Evolutionary conservation across 805 yeast species (phyloP), one percentile per base, ranked within the genome.

Genomic region (Candida hispaniensis): DNA sequence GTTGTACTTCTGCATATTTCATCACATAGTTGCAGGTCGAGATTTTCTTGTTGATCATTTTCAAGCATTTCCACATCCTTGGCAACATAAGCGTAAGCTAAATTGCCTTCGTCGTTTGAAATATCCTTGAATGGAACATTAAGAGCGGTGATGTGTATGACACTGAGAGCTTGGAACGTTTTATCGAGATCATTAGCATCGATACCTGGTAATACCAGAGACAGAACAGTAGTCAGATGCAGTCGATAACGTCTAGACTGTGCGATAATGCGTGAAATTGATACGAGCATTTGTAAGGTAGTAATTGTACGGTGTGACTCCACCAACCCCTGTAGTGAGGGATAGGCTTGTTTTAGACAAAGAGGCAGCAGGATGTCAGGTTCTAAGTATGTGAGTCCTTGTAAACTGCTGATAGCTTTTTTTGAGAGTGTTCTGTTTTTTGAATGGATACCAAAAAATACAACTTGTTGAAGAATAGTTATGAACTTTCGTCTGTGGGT

Each of bases 121-220:
- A 80, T 48, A 47, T 79, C 82, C 17, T 62, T 60, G 42, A 85
- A 64, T 1, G 95, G 95, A 2, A 79, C 69, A 39, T 75, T 77
- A 5, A 78, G 63, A 1, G 83, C 75, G 14, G 77, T 69, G 0
- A 81, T 64, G 7, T 81, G 77, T 38, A 91, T 67, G 12, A 79
- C 66, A 40, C 75, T 69, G 24, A 86, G 57, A 0, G 93, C 69
- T 34, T 72, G 67, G 10, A 74, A 63, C 0, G 94, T 76, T 50
- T 86, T 71, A 9, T 63, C 65, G 30, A 83, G 64, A 54, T 91
- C 98, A 51, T 86, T 91, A 1, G 86, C 71, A 51, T 91, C 97
- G 17, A 91, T 73, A 18, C 91, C 94, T 0, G 85, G 80, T 6
- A 85, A 53, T 2, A 76, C 60, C 54, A 82, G 64, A 16, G 75